Conservation (phyloP, 2,329 filamentous ascomycete genomes). For the Bipolaris cookei region DNA sequence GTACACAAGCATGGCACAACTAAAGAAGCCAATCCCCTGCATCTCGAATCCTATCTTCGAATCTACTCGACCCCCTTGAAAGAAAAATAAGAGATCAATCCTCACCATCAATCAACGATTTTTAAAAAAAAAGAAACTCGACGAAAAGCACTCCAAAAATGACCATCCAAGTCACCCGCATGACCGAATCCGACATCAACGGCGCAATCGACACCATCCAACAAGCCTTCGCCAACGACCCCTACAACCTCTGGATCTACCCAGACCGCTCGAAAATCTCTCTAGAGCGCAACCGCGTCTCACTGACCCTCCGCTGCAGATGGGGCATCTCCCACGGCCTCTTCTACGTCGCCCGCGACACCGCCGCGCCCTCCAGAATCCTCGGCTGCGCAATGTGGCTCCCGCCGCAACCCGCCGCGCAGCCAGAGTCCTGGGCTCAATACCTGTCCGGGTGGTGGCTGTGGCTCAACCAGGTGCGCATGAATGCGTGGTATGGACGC, state of each 20-base stretch:
- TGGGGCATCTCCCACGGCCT: conserved; percentile 74
- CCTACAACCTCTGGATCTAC: conserved; percentile 71
- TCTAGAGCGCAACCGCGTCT: conserved; percentile 29
- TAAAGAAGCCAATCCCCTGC: no score
- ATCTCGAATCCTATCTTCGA: no score
- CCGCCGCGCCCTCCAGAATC: conserved; percentile 57
- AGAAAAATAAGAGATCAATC: no score
- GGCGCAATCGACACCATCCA: conserved; percentile 70
- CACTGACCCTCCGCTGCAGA: conserved; percentile 64
- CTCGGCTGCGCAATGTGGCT: conserved; percentile 78
- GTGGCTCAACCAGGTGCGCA: conserved; percentile 68
- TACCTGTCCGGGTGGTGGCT: conserved; percentile 71
- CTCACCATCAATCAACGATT: no score
- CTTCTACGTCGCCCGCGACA: conserved; percentile 72
- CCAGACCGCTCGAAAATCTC: conserved; percentile 58
- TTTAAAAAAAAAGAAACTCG: no score
- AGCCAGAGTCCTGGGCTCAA: conserved; percentile 64
- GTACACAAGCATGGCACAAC: no score
- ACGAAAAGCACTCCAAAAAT: no score
- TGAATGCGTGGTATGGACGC: conserved; percentile 72
- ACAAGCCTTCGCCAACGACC: conserved; percentile 69
- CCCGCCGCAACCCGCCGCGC: conserved; percentile 58
- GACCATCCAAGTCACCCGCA: conserved; percentile 61
- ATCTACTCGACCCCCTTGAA: no score
- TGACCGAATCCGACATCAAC: conserved; percentile 66